Conservation (phyloP, 768 basidiomycete species). For the Auricularia sp. region DNA sequence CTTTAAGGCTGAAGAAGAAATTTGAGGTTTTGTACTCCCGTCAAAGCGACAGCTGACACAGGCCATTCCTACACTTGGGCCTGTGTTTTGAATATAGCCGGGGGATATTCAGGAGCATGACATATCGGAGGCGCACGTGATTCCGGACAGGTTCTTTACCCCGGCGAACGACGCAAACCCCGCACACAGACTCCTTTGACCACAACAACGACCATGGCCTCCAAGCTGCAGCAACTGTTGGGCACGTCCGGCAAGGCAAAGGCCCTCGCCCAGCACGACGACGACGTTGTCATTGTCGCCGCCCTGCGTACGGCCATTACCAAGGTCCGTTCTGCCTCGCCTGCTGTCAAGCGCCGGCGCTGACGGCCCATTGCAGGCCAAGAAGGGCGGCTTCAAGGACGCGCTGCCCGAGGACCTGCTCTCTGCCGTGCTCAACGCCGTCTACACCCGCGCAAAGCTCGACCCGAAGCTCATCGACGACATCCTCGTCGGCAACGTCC, state of each 20-base stretch:
- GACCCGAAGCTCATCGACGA: slow-evolving; percentile 80
- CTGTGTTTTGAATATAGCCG: too few relatives aligned
- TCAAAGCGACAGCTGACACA: too few relatives aligned
- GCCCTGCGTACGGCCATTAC: slow-evolving; percentile 89
- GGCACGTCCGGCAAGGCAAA: slow-evolving; percentile 36
- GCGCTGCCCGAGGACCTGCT: slow-evolving; percentile 77
- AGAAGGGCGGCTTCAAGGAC: slow-evolving; percentile 87
- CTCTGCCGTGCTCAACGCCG: slow-evolving; percentile 60
- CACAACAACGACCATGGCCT: not conserved
- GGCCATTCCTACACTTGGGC: too few relatives aligned
- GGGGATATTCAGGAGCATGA: too few relatives aligned
- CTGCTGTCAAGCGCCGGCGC: not conserved
- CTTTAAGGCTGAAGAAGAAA: too few relatives aligned
- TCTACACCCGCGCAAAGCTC: slow-evolving; percentile 54
- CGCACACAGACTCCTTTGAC: too few relatives aligned
- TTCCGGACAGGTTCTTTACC: too few relatives aligned
- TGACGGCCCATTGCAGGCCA: slow-evolving; percentile 35
- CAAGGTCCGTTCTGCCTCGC: slow-evolving; percentile 41
- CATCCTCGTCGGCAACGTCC: slow-evolving; percentile 78
- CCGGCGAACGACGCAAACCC: too few relatives aligned
- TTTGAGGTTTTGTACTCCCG: too few relatives aligned
- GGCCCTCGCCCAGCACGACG: slow-evolving; percentile 60
- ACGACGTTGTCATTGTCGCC: slow-evolving; percentile 85
- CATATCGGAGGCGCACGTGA: too few relatives aligned
- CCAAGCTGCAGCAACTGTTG: not conserved